These are phyloP conservation scores for Oryza brachyantha DNA, from an alignment of 176 grass and related monocot genomes.

Conservation along the genomic window DNA sequence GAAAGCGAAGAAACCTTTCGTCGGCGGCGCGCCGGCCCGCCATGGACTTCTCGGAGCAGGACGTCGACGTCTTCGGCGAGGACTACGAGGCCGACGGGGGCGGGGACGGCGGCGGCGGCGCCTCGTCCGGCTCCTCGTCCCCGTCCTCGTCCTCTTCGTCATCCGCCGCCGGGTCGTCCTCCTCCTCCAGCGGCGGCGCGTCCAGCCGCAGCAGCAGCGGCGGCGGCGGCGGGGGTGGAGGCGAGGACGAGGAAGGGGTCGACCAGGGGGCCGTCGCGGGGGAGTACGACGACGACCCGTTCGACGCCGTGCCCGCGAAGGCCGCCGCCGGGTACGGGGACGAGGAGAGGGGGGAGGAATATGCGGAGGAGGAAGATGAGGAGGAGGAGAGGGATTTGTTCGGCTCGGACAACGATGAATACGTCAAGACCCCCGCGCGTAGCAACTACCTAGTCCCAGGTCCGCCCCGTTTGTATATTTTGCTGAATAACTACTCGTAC, in stretches of 20 bases:
- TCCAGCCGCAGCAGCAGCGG: constrained; percentile 59
- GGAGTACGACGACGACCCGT: constrained; percentile 53
- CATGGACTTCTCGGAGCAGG: constrained; percentile 85
- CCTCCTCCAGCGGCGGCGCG: constrained; percentile 50
- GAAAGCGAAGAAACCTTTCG: constrained; percentile 15
- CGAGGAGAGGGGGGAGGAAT: constrained; percentile 16
- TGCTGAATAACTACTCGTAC: not conserved
- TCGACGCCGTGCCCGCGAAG: constrained; percentile 17
- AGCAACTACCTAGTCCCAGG: constrained; percentile 78
- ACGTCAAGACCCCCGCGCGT: constrained; percentile 63
- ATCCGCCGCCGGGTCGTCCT: constrained; percentile 63
- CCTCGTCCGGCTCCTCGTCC: constrained; percentile 76
- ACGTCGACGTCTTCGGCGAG: constrained; percentile 70
- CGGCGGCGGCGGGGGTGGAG: constrained; percentile 41
- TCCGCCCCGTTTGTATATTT: constrained; percentile 17
- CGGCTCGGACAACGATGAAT: constrained; percentile 89
- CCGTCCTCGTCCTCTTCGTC: constrained; percentile 78
- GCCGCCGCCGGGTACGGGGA: constrained; percentile 23
- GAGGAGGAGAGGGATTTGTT: constrained; percentile 84
- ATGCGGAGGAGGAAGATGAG: constrained; percentile 15
- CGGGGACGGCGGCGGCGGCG: constrained; percentile 52
- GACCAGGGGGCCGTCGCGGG: constrained; percentile 40
- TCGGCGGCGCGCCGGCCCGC: constrained; percentile 8
- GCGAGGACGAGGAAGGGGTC: constrained; percentile 39
- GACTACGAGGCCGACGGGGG: constrained; percentile 40